phyloP scores from a whole-genome alignment of 2,329 filamentous ascomycete genomes.

The Fusarium coicis region DNA sequence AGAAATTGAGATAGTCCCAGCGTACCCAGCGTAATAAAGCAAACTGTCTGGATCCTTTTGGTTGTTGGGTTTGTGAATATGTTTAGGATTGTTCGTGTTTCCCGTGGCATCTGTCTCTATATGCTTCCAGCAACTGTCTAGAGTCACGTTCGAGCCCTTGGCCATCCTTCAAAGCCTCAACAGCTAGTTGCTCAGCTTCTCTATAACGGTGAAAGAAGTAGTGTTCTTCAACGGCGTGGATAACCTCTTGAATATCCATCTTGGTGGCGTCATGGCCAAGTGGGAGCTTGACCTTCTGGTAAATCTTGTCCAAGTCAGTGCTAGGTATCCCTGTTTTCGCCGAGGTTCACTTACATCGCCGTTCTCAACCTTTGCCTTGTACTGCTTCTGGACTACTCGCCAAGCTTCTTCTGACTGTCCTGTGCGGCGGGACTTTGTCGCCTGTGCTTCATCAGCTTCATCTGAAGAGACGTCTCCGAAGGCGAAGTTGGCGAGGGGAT shows the following conservation, averaged over 20 bases:
- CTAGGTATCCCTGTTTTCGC: not conserved
- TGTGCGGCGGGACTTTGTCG: slow-evolving; percentile 49
- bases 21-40: slow-evolving; percentile 2
- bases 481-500: slow-evolving; percentile 47
- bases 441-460: slow-evolving; percentile 47
- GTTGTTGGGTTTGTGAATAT: not conserved
- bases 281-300: slow-evolving; percentile 56
- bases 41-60: not conserved
- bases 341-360: slow-evolving; percentile 57
- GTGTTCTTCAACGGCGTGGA: slow-evolving; percentile 68
- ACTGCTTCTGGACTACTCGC: slow-evolving; percentile 56
- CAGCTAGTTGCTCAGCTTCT: slow-evolving; percentile 57
- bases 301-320: slow-evolving; percentile 52
- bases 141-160: slow-evolving; percentile 58
- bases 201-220: slow-evolving; percentile 63
- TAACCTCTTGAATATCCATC: slow-evolving; percentile 59
- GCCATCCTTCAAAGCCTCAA: slow-evolving; percentile 47
- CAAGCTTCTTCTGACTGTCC: slow-evolving; percentile 63
- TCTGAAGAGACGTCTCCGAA: slow-evolving; percentile 51
- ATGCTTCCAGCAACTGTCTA: slow-evolving; percentile 52
- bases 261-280: slow-evolving; percentile 54
- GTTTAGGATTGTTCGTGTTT: slow-evolving; percentile 38
- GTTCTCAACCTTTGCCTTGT: slow-evolving; percentile 63
- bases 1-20: slow-evolving; percentile 4
- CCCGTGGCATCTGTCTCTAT: slow-evolving; percentile 55